Base-by-base conservation (phyloP, 441 rosid genomes). In the Eruca vesicaria region DNA sequence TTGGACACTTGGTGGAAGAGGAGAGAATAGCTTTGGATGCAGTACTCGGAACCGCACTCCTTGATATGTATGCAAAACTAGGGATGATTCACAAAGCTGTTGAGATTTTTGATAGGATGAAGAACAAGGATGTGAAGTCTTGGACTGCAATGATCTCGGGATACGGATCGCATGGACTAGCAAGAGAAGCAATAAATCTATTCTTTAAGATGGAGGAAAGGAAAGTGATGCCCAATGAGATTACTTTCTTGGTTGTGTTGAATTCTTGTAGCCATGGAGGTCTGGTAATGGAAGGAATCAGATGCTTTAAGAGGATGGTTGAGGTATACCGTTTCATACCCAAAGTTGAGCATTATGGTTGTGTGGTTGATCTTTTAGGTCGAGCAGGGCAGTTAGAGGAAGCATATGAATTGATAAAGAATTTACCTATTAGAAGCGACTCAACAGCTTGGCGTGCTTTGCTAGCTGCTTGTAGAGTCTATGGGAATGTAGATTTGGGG, bases 221-320 rank as follows among this genome's bases (percentile, higher is more conserved):
- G 55, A 89, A 56, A 56, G 76, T 81, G 66, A 79, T 60, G 62
- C 92, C 93, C 4, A 90, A 88, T 73, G 87, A 81, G 74, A 83
- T 88, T 20, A 83, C 92, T 29, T 87, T 90, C 78, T 84, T 88
- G 83, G 84, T 86, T 50, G 81, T 88, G 61, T 60, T 90, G 68
- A 87, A 80, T 74, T 86, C 89, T 71, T 90, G 92, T 63, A 86
- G 93, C 81, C 93, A 88, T 57, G 89, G 88, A 23, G 96, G 93
- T 14, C 69, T 85, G 62, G 85, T 88, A 52, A 28, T 6, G n/a
- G 86, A 87, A 75, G 91, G 92, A 66, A 73, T 81, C 72, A 48
- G 31, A 45, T 84, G 72, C 75, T 87, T 90, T 48, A 72, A 82
- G 66, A 84, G 66, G 77, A 90, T 90, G 96, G 82, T 88, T 65